phyloP scores from a whole-genome alignment of 78 protist genomes.

The Dictyostelium citrinum region DNA sequence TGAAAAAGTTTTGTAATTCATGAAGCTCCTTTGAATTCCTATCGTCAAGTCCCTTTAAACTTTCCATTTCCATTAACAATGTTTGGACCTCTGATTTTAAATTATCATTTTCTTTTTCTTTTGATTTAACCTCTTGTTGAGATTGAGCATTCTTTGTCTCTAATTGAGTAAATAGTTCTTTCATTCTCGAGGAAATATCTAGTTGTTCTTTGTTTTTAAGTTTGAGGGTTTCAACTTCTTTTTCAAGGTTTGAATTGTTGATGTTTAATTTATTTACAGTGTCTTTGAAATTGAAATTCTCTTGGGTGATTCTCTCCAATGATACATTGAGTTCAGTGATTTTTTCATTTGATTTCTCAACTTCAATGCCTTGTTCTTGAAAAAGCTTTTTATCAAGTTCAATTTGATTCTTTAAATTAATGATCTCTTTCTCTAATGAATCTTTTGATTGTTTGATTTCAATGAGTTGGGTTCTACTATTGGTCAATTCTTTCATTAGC shows the following conservation, averaged over 20 bases:
- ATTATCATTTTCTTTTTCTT: background rate
- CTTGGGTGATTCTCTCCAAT: background rate
- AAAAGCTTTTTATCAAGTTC: background rate
- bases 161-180: background rate
- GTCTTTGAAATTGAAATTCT: background rate
- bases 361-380: background rate
- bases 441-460: background rate
- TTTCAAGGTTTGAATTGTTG: background rate
- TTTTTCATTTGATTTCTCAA: background rate
- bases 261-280: background rate
- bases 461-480: background rate
- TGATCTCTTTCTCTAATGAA: background rate
- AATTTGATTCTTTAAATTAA: background rate
- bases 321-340: background rate
- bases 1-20: background rate
- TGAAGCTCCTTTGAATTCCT: background rate
- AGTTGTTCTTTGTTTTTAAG: background rate
- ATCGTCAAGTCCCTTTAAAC: background rate
- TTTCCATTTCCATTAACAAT: background rate
- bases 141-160: background rate
- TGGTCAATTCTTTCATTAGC: background rate
- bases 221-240: background rate
- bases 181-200: background rate
- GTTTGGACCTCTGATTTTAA: background rate
- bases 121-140: background rate